Evolutionary conservation across 177 flowering plant species (phyloP).

Genomic region (Vitis hybrid): DNA sequence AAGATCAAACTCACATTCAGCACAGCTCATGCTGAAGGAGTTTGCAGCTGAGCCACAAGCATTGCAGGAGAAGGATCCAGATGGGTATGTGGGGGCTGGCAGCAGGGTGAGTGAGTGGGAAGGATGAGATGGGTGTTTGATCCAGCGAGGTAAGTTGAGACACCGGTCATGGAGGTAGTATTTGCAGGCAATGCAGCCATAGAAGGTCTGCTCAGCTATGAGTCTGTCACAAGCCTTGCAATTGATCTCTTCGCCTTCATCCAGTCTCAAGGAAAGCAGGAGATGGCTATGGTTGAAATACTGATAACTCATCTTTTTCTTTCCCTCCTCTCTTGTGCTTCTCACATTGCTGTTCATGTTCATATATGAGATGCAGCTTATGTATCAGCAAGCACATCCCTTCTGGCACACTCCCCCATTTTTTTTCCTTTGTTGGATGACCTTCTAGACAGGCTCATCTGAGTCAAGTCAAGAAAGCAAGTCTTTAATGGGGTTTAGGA

Average conservation of each 20-base stretch:
- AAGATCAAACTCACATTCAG: slow-evolving; percentile 17
- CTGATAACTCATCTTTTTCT: not conserved
- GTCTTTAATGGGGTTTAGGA: too few species aligned
- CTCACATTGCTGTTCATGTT: not conserved
- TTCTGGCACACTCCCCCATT: too few species aligned
- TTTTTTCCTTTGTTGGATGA: too few species aligned
- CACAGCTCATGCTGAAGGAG: slow-evolving; percentile 12
- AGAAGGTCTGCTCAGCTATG: not conserved
- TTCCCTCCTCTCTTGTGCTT: not conserved
- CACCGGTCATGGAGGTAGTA: slow-evolving; percentile 21
- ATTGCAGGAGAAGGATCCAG: slow-evolving; percentile 2
- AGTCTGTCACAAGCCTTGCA: slow-evolving; percentile 7
- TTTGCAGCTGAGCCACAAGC: slow-evolving; percentile 2
- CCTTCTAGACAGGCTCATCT: too few species aligned
- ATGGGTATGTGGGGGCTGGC: slow-evolving; percentile 10
- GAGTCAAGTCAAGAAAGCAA: too few species aligned
- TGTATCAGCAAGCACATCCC: too few species aligned
- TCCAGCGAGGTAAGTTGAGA: not conserved
- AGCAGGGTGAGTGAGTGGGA: slow-evolving; percentile 13
- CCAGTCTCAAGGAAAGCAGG: not conserved
- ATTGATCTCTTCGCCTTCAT: not conserved
- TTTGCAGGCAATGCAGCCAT: slow-evolving; percentile 13
- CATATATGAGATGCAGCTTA: not conserved
- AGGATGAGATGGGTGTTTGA: slow-evolving; percentile 17
- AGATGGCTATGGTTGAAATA: slow-evolving; percentile 21